These are phyloP conservation scores for Barnettozyma vustinii DNA, from an alignment of 805 yeast genomes.

Conservation along the genomic window DNA sequence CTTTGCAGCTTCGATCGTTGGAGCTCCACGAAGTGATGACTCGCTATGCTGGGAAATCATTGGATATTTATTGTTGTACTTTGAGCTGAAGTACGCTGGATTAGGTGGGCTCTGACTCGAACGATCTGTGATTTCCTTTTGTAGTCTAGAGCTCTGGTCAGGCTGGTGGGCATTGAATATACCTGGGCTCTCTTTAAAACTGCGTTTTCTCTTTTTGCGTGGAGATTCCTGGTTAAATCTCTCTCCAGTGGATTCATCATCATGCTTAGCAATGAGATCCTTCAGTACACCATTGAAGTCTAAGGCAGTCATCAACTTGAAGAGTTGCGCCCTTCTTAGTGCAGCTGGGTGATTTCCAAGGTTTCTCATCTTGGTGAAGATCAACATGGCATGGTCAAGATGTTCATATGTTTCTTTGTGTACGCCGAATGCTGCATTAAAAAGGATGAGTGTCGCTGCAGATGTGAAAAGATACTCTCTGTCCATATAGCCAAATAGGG, in stretches of 20 bases:
- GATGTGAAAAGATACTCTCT: conserved; percentile 76
- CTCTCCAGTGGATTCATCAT: conserved; percentile 30
- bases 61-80: not conserved
- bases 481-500: conserved; percentile 83
- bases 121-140: not conserved
- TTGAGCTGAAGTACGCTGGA: not conserved
- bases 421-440: conserved; percentile 77
- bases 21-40: conserved; percentile 14
- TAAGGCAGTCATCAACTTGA: conserved; percentile 57
- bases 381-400: conserved; percentile 63
- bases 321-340: conserved; percentile 61
- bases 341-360: conserved; percentile 81
- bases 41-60: conserved; percentile 11
- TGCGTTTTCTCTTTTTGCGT: conserved; percentile 1
- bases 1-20: conserved; percentile 10
- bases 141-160: not conserved
- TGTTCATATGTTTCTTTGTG: conserved; percentile 70
- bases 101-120: not conserved
- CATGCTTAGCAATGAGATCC: conserved; percentile 51
- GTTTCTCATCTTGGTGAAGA: conserved; percentile 70
- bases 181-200: not conserved
- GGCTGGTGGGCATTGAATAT: not conserved
- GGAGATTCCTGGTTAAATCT: too few species aligned
- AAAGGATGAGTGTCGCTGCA: conserved; percentile 65
- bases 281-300: conserved; percentile 66